Percentiles rank a stretch among this genome's conserved stretches.
phyloP scores from a whole-genome alignment of 169 alveolate species.

The Plasmodium cynomolgi region DNA sequence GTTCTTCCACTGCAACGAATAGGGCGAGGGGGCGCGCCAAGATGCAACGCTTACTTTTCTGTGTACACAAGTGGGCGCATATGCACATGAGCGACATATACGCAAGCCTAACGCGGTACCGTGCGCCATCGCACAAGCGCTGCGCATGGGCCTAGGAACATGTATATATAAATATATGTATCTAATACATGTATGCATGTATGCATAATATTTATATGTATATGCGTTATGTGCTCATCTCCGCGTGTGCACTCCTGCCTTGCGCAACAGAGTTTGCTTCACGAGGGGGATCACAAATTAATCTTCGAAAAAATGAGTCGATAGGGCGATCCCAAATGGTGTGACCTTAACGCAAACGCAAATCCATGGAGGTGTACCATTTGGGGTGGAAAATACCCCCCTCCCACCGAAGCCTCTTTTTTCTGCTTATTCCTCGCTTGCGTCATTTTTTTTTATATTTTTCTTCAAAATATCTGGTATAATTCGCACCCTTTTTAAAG shows the following conservation, averaged over 20 bases:
- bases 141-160: neutral
- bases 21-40: neutral
- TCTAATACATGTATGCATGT: neutral
- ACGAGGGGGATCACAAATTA: neutral
- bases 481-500: conserved; percentile 72
- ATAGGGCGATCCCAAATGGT: neutral
- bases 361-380: neutral
- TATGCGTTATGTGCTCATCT: neutral
- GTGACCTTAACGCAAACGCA: neutral
- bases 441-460: conserved; percentile 17
- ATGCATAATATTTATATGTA: neutral
- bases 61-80: neutral
- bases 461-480: conserved; percentile 59
- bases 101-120: neutral
- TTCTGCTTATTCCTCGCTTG: neutral
- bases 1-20: neutral
- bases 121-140: neutral
- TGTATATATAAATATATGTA: neutral
- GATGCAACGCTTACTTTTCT: neutral
- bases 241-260: neutral
- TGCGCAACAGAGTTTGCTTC: neutral
- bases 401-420: neutral
- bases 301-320: neutral
- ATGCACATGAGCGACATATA: neutral
- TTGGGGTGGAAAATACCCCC: neutral